Percentiles rank a stretch among this genome's conserved stretches.
phyloP scores from a whole-genome alignment of 257 asterid species.

The Euphrasia confusa region DNA sequence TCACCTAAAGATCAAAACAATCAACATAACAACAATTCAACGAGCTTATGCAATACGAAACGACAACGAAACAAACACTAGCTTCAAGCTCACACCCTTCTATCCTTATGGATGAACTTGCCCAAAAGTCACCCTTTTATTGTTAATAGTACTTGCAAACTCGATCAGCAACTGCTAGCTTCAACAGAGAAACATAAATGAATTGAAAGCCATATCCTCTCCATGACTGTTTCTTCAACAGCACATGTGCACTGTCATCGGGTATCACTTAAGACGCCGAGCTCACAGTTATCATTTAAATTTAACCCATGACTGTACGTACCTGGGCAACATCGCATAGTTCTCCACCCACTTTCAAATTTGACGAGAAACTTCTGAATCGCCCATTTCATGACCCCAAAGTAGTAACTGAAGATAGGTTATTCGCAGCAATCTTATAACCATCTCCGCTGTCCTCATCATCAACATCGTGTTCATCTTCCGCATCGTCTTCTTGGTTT shows the following conservation, averaged over 20 bases:
- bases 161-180: constrained; percentile 14
- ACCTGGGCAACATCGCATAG: not conserved
- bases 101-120: not conserved
- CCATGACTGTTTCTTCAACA: not conserved
- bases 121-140: constrained; percentile 11
- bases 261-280: not conserved
- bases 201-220: constrained; percentile 11
- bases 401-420: constrained; percentile 29
- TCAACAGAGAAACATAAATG: constrained; percentile 5
- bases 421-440: constrained; percentile 36
- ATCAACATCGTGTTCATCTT: constrained; percentile 30
- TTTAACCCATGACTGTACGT: not conserved
- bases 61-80: not conserved
- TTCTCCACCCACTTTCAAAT: not conserved
- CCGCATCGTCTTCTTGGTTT: constrained; percentile 31
- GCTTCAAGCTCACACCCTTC: constrained; percentile 8
- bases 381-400: constrained; percentile 24
- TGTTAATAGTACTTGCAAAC: constrained; percentile 17
- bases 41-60: not conserved
- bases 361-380: not conserved
- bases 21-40: constrained; percentile 5
- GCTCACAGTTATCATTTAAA: not conserved
- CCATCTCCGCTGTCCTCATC: constrained; percentile 37
- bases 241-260: not conserved
- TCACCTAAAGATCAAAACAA: not conserved